These are phyloP conservation scores for Claviceps capensis DNA, from an alignment of 2,329 filamentous ascomycete genomes.

Conservation along the genomic window DNA sequence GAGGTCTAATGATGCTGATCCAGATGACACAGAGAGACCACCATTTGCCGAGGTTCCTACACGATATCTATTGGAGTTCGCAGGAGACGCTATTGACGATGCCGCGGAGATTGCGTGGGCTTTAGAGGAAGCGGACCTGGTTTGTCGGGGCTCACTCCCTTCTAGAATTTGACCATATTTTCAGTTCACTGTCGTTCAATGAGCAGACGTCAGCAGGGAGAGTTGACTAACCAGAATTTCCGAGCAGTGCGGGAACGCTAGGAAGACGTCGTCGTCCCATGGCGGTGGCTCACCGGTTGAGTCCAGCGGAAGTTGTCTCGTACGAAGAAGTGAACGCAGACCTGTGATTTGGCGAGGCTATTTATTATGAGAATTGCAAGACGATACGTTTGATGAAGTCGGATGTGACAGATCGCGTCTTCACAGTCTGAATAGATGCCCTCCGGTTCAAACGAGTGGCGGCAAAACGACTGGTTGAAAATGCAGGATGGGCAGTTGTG, in stretches of 20 bases:
- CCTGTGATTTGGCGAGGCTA: background rate
- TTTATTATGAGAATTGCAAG: no score
- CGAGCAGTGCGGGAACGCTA: background rate
- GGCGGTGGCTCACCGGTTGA: background rate
- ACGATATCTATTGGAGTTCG: background rate
- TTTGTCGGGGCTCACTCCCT: background rate
- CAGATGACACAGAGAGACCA: constrained; percentile 20
- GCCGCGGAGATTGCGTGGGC: constrained; percentile 3
- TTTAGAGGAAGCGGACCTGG: constrained; percentile 1
- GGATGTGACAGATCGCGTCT: background rate
- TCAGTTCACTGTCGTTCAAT: background rate
- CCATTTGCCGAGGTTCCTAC: constrained; percentile 8
- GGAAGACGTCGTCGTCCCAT: constrained; percentile 18
- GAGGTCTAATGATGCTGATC: constrained; percentile 15
- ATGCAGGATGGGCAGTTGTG: no score
- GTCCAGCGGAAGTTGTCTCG: background rate
- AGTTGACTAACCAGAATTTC: background rate
- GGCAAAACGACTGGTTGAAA: no score
- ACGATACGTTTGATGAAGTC: background rate
- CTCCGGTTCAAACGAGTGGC: no score
- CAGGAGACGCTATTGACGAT: constrained; percentile 2
- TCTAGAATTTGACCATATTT: background rate
- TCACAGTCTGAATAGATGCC: no score
- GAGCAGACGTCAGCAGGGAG: background rate
- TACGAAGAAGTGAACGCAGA: background rate